Evolutionary conservation across 768 basidiomycete species (phyloP), one percentile per base, ranked within the genome.

Genomic region (Artomyces pyxidatus): DNA sequence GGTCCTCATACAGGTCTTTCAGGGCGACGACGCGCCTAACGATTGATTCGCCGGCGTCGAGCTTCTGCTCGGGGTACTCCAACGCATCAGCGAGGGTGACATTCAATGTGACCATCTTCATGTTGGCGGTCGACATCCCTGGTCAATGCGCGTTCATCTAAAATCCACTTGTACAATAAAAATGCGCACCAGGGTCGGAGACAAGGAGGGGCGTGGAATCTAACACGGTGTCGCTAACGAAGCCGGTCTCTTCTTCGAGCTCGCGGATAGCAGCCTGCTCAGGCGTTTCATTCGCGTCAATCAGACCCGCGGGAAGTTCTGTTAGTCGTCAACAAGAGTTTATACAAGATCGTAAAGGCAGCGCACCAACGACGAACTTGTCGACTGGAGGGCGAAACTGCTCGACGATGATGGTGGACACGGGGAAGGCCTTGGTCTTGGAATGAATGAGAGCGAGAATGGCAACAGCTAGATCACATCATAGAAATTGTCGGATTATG

Each of bases 61-160:
- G 81, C 48, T 86, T 78, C 47, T 88, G 81, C 10, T 74, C 67
- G 0, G 91, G 91, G 14, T 71, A 72, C 53, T 83, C 77, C 53
- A 95, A 68, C 58, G 76, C 64, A 52, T 78, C 80, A n/a, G 76
- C 70, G 47, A 97, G 70, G 28, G 71, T 63, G 38, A 91, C 85
- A 50, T 76, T 73, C 25, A 94, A 70, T 16, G 83, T 72, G 41
- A 90, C 81, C 19, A 96, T 76, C 58, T 88, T 83, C 89, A 94
- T 94, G 61, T 88, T 95, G 11, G 94, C 88, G 38, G 82, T 91
- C 17, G 89, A 86, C 92, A 98, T 93, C 9, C 94, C 92, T 88
- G 25, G 19, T 38, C 39, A 26, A 54, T 45, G 22, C 45, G 30
- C 29, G 10, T 37, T 21, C n/a, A 11, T 48, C n/a, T 37, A 41